Percentiles rank a stretch among this genome's conserved stretches.
phyloP scores from a whole-genome alignment of 78 protist species.

The Dictyostelium intermedium region DNA sequence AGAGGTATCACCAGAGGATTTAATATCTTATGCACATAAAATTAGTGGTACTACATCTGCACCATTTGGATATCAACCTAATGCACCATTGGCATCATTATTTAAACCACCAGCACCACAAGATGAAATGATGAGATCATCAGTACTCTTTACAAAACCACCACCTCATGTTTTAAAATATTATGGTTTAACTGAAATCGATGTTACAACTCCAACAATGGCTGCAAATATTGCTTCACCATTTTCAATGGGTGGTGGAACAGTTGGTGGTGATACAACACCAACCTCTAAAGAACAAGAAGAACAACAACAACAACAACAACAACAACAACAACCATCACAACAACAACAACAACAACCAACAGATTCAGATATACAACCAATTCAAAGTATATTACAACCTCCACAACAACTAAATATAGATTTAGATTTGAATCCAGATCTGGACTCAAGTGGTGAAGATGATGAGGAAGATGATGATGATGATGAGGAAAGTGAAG shows the following conservation, averaged over 20 bases:
- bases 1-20: slow-evolving; percentile 49
- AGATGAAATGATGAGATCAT: slow-evolving; percentile 72
- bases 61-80: slow-evolving; percentile 66
- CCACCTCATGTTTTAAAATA: slow-evolving; percentile 34
- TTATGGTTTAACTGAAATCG: slow-evolving; percentile 63
- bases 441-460: slow-evolving; percentile 36
- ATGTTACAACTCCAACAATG: not conserved
- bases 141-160: slow-evolving; percentile 30
- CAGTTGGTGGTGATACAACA: not conserved
- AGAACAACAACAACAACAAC: not conserved
- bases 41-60: slow-evolving; percentile 68
- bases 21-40: slow-evolving; percentile 74
- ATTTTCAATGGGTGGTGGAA: not conserved
- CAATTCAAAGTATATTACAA: not conserved
- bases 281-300: not conserved
- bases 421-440: slow-evolving; percentile 49
- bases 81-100: slow-evolving; percentile 21
- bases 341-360: not conserved
- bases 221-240: not conserved
- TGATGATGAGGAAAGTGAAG: slow-evolving; percentile 40
- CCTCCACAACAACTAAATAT: slow-evolving; percentile 3
- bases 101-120: slow-evolving; percentile 78
- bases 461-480: slow-evolving; percentile 60
- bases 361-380: slow-evolving; percentile 15
- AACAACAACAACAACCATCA: not conserved